A percentile compares a stretch with the other conserved stretches of the same genome.
Evolutionary conservation across 805 yeast species (phyloP).

Genomic region (Debaryomyces prosopidis): DNA sequence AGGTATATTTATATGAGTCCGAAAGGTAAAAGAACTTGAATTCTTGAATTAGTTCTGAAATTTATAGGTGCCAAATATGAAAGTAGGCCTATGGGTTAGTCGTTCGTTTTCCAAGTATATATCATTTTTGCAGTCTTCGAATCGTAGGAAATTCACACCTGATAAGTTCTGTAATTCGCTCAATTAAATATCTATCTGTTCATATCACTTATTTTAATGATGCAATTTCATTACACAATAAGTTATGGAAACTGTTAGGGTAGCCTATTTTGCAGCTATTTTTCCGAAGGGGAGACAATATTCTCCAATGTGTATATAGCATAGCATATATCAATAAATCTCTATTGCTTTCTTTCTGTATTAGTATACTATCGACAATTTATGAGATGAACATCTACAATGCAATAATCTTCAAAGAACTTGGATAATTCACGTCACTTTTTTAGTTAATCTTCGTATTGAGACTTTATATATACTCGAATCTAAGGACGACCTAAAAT

Average conservation of each 20-base stretch:
- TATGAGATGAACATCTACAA: slow-evolving; percentile 6
- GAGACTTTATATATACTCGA: too few species aligned
- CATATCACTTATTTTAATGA: slow-evolving; percentile 9
- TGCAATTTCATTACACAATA: slow-evolving; percentile 14
- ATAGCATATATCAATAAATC: slow-evolving; percentile 3
- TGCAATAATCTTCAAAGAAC: slow-evolving; percentile 5
- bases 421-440: too few species aligned
- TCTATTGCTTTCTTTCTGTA: background rate
- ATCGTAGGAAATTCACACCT: slow-evolving; percentile 10
- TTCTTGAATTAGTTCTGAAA: slow-evolving; percentile 13
- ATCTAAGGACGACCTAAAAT: too few species aligned
- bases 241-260: too few species aligned
- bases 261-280: too few species aligned
- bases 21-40: slow-evolving; percentile 9
- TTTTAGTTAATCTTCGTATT: too few species aligned
- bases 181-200: slow-evolving; percentile 15
- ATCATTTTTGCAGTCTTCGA: too few species aligned
- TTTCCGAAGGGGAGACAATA: too few species aligned
- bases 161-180: slow-evolving; percentile 10
- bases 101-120: too few species aligned
- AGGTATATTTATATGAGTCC: slow-evolving; percentile 13
- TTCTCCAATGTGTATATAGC: too few species aligned
- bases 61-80: slow-evolving; percentile 11
- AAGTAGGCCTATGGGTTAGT: slow-evolving; percentile 15
- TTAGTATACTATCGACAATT: slow-evolving; percentile 10